Conservation (phyloP, 2,329 filamentous ascomycete genomes). For the Aquanectria penicillioides region DNA sequence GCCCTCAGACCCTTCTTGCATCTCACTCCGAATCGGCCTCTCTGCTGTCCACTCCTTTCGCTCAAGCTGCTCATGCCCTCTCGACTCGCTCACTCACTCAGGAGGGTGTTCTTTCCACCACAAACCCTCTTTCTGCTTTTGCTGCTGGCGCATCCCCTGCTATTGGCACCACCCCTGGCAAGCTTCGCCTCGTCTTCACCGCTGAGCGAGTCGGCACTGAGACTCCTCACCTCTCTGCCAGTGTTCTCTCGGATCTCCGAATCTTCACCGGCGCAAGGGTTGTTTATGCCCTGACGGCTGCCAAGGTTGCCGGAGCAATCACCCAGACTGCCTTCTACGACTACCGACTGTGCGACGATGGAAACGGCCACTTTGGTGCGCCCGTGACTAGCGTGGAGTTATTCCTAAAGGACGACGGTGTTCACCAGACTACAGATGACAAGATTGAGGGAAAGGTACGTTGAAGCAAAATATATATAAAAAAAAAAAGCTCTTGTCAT, state of each 20-base stretch:
- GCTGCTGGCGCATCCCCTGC: slow-evolving; percentile 66
- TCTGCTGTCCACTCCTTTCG: slow-evolving; percentile 69
- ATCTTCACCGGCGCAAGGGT: slow-evolving; percentile 83
- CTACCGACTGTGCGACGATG: slow-evolving; percentile 69
- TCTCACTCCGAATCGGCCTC: slow-evolving; percentile 71
- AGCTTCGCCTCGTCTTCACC: slow-evolving; percentile 83
- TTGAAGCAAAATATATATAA: neutral
- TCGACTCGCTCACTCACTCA: slow-evolving; percentile 75
- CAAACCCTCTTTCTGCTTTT: slow-evolving; percentile 61
- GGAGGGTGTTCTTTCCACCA: slow-evolving; percentile 75
- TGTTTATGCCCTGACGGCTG: slow-evolving; percentile 84
- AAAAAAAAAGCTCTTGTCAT: neutral
- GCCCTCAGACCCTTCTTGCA: slow-evolving; percentile 76
- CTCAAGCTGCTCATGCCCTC: slow-evolving; percentile 75
- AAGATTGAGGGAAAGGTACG: slow-evolving; percentile 71
- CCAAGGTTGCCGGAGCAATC: slow-evolving; percentile 89
- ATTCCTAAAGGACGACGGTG: slow-evolving; percentile 71
- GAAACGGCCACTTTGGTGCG: slow-evolving; percentile 76
- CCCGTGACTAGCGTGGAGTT: slow-evolving; percentile 85
- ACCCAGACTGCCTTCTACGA: slow-evolving; percentile 89
- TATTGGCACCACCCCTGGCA: slow-evolving; percentile 72
- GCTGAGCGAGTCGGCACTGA: slow-evolving; percentile 76
- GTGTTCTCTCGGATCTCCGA: slow-evolving; percentile 81
- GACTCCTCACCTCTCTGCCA: slow-evolving; percentile 72
- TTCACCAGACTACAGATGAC: slow-evolving; percentile 71